Percentiles rank a stretch among this genome's conserved stretches.
These are phyloP conservation scores for Antarctomyces pellizariae DNA, from an alignment of 495 filamentous ascomycete genomes.

Conservation along the genomic window DNA sequence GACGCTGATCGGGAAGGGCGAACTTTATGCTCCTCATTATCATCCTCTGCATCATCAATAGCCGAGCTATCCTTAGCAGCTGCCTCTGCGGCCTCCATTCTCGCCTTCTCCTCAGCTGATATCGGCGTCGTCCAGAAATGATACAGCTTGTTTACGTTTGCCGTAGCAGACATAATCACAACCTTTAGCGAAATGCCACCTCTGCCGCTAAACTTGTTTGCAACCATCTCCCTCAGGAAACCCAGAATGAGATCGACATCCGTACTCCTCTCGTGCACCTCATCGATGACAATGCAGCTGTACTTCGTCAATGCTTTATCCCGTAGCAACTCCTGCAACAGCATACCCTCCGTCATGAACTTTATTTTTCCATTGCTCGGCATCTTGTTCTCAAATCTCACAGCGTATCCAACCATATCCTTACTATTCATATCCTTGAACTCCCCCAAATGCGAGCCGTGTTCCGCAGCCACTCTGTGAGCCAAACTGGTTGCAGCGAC, in stretches of 20 bases:
- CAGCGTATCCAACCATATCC: slow-evolving; percentile 74
- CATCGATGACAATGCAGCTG: slow-evolving; percentile 78
- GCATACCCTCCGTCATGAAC: slow-evolving; percentile 90
- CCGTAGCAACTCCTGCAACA: slow-evolving; percentile 78
- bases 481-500: slow-evolving; percentile 91
- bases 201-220: slow-evolving; percentile 30
- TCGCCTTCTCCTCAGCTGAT: neutral
- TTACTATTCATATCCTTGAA: slow-evolving; percentile 25
- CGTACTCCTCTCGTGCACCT: slow-evolving; percentile 92
- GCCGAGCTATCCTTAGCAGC: neutral
- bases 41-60: slow-evolving; percentile 2
- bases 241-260: slow-evolving; percentile 82
- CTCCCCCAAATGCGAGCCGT: slow-evolving; percentile 56
- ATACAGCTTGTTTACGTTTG: slow-evolving; percentile 55
- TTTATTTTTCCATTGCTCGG: slow-evolving; percentile 59
- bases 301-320: slow-evolving; percentile 71
- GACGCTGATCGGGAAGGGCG: neutral
- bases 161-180: slow-evolving; percentile 90
- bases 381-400: slow-evolving; percentile 70
- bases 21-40: slow-evolving; percentile 1
- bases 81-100: neutral
- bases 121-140: too few relatives aligned
- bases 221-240: slow-evolving; percentile 55
- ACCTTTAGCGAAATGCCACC: slow-evolving; percentile 62
- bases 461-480: slow-evolving; percentile 67